phyloP scores from a whole-genome alignment of 148 eudicot species.

The Polygonum aviculare region DNA sequence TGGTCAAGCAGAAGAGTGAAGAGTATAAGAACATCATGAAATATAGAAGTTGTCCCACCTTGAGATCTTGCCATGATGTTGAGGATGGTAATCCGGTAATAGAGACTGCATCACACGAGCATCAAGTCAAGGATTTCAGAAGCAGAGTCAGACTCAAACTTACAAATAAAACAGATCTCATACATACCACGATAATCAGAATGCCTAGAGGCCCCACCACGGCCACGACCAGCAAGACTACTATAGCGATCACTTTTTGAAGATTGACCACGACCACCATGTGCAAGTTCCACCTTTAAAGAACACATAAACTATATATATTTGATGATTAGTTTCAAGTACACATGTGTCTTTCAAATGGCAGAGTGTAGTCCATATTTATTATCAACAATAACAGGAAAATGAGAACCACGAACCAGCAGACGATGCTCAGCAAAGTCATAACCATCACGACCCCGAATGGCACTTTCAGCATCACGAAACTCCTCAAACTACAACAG shows the following conservation, averaged over 20 bases:
- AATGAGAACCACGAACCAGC: slow-evolving; percentile 36
- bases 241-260: slow-evolving; percentile 50
- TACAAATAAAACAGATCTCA: neutral
- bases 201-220: slow-evolving; percentile 66
- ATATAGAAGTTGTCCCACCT: slow-evolving; percentile 33
- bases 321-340: neutral
- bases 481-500: slow-evolving; percentile 70
- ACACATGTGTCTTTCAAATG: neutral
- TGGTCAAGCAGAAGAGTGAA: neutral
- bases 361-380: neutral
- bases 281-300: slow-evolving; percentile 64
- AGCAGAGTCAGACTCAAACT: neutral
- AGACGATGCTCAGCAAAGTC: slow-evolving; percentile 92
- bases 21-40: neutral
- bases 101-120: slow-evolving; percentile 37
- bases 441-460: slow-evolving; percentile 97
- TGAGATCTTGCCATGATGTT: slow-evolving; percentile 98
- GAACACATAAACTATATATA: neutral
- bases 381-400: neutral
- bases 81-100: slow-evolving; percentile 79
- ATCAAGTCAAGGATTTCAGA: slow-evolving; percentile 1
- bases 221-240: slow-evolving; percentile 26
- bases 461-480: slow-evolving; percentile 96
- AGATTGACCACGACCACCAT: slow-evolving; percentile 73
- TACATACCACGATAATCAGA: slow-evolving; percentile 79